phyloP scores from a whole-genome alignment of 1,139 yeast genomes.

The Meyerozyma carpophila region DNA sequence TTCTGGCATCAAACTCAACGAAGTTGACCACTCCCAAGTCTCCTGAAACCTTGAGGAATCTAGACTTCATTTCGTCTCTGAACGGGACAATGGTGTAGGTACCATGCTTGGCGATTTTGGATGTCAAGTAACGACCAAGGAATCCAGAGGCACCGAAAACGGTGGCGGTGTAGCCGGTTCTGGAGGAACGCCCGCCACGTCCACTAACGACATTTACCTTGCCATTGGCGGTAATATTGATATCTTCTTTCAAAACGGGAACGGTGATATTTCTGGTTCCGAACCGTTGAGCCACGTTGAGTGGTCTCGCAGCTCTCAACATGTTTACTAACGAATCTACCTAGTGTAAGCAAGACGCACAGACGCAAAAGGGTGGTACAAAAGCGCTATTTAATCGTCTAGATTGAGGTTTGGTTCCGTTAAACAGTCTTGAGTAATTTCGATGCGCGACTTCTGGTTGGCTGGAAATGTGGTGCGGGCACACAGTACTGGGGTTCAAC shows the following conservation, averaged over 20 bases:
- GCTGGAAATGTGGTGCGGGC: constrained; percentile 1
- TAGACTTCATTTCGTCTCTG: constrained; percentile 74
- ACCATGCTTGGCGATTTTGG: constrained; percentile 79
- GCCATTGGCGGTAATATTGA: constrained; percentile 72
- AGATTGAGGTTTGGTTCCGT: background rate
- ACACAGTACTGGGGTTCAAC: background rate
- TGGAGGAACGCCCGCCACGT: constrained; percentile 77
- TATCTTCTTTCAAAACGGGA: constrained; percentile 48
- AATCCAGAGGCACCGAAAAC: constrained; percentile 83
- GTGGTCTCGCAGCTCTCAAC: constrained; percentile 25
- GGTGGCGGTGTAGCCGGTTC: constrained; percentile 89
- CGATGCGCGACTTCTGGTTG: constrained; percentile 2
- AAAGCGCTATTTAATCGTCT: background rate
- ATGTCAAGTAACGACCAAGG: constrained; percentile 66
- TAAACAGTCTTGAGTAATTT: background rate
- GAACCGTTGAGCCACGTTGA: constrained; percentile 10
- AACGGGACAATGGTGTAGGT: constrained; percentile 72
- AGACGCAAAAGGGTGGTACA: background rate
- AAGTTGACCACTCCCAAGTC: constrained; percentile 85
- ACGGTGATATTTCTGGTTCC: constrained; percentile 35
- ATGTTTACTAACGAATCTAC: constrained; percentile 8
- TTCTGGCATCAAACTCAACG: constrained; percentile 79
- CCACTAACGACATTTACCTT: constrained; percentile 69
- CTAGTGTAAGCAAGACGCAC: background rate
- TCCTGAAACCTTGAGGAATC: constrained; percentile 79